Base-by-base conservation (phyloP, 257 asterid species). In the Ehretia macrophylla region DNA sequence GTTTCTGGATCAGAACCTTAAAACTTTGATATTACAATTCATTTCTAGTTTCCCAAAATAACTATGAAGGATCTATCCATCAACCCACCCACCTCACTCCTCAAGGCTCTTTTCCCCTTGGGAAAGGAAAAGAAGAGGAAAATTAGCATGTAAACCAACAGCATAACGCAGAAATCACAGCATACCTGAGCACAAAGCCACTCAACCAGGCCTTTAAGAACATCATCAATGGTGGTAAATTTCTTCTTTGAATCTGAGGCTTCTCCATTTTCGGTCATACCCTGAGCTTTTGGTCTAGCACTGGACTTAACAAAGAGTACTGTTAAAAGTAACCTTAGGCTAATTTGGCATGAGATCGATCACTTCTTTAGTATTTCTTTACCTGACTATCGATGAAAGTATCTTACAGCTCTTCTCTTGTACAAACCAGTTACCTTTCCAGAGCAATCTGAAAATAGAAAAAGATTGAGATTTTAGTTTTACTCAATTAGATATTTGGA, bases 331-430 rank as follows among this genome's bases (percentile, higher is more conserved):
- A 32, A 8, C 39, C 19, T 37, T 14, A 37, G 44, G 47, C 52
- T 17, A 16, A 17, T 35, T 63, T 62, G 32, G 40, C 59, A 53
- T 46, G 67, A 51, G 23, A 46, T 48, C 58, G 47, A 49, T 18
- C 55, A 57, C 48, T 17, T 17, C 4, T 14, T 39, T 17, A 35
- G 1, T 38, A 14, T 18, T 51, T 50, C 54, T 72, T 22, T 75
- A 89, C 95, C 97, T 89, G 65, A 70, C 89, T 52, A 89, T 77
- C 74, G 82, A 68, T 59, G 98, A 78, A 63, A 91, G 94, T 77
- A 91, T 83, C 84, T 80, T 87, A 65, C 95, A 88, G 86, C 96
- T 88, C 75, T 88, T 86, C 83, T 88, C 98, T 77, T 91, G 94
- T 49, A 83, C 63, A 77, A 91, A 91, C 98, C 98, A 91, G 72